Conservation (phyloP, 257 asterid species). For the Ilex asprella region DNA sequence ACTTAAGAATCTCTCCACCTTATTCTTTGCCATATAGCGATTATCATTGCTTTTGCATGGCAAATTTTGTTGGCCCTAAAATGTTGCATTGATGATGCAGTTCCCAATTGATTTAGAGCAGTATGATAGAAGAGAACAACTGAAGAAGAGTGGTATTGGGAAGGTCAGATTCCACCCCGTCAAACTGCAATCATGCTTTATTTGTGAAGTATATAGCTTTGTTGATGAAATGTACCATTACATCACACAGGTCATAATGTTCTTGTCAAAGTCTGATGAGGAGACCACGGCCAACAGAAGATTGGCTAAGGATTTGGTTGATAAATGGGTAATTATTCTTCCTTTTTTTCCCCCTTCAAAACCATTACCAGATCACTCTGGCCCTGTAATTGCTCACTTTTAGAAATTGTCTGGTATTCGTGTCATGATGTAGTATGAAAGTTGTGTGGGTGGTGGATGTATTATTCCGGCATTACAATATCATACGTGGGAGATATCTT, state of each 20-base stretch:
- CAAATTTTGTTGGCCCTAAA: too few relatives aligned
- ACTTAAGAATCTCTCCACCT: slow-evolving; percentile 7
- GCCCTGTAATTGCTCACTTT: too few relatives aligned
- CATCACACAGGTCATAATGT: slow-evolving; percentile 81
- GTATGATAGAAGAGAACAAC: slow-evolving; percentile 71
- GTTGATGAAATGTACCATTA: not conserved
- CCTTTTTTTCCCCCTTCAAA: too few relatives aligned
- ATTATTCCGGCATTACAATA: too few relatives aligned
- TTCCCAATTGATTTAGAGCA: slow-evolving; percentile 87
- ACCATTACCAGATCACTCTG: too few relatives aligned
- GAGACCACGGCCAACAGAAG: slow-evolving; percentile 87
- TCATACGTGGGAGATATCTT: too few relatives aligned
- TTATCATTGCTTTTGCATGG: too few relatives aligned
- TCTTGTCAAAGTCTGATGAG: slow-evolving; percentile 85
- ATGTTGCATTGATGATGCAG: slow-evolving; percentile 27
- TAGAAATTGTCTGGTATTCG: too few relatives aligned
- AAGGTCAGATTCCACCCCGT: slow-evolving; percentile 43
- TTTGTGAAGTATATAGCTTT: not conserved
- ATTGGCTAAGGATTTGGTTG: slow-evolving; percentile 95
- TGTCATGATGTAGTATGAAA: too few relatives aligned
- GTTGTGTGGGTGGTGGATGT: too few relatives aligned
- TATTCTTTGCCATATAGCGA: not conserved
- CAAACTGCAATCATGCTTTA: not conserved
- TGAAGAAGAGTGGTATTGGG: slow-evolving; percentile 89
- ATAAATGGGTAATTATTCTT: slow-evolving; percentile 75